Percentiles rank a stretch among this genome's conserved stretches.
These are phyloP conservation scores for Picochlorum sp. DNA, from an alignment of 139 green algal genomes.

Conservation along the genomic window DNA sequence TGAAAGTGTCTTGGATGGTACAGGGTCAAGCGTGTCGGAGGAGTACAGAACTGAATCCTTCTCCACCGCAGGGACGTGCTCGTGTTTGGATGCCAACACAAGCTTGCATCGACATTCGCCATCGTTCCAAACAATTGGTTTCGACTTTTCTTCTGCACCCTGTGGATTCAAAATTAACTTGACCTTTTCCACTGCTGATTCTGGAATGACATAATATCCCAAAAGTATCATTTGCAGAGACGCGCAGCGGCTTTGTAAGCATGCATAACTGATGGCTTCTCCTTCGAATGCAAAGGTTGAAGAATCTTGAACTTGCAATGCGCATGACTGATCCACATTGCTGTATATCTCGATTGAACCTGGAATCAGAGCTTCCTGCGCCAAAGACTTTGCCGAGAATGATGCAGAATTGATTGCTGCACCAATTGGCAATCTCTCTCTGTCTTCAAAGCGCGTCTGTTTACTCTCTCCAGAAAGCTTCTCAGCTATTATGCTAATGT, in stretches of 20 bases:
- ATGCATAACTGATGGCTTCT: conserved; percentile 41
- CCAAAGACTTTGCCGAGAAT: conserved; percentile 40
- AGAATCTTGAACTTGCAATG: conserved; percentile 21
- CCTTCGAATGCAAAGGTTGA: conserved; percentile 5
- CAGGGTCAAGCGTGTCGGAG: no score
- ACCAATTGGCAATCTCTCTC: conserved; percentile 44
- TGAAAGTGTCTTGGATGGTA: no score
- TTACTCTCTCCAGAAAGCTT: conserved; percentile 13
- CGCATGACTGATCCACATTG: conserved; percentile 13
- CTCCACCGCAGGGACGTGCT: no score
- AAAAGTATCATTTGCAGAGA: conserved; percentile 26
- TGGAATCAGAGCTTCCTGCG: conserved; percentile 19
- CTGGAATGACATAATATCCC: conserved; percentile 40
- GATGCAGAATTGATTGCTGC: conserved; percentile 47
- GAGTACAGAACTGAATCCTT: no score
- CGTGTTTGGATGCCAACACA: no score
- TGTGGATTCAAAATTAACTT: conserved; percentile 28
- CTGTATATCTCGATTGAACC: conserved; percentile 7
- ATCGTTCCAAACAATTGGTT: conserved; percentile 10
- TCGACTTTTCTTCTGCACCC: background rate
- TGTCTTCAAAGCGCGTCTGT: conserved; percentile 58
- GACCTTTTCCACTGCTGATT: conserved; percentile 26
- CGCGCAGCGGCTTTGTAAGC: conserved; percentile 26
- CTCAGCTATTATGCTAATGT: conserved; percentile 47
- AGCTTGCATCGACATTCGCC: no score